Conservation (phyloP, 108 stramenopile genomes). For the Mediolabrus comicus region DNA sequence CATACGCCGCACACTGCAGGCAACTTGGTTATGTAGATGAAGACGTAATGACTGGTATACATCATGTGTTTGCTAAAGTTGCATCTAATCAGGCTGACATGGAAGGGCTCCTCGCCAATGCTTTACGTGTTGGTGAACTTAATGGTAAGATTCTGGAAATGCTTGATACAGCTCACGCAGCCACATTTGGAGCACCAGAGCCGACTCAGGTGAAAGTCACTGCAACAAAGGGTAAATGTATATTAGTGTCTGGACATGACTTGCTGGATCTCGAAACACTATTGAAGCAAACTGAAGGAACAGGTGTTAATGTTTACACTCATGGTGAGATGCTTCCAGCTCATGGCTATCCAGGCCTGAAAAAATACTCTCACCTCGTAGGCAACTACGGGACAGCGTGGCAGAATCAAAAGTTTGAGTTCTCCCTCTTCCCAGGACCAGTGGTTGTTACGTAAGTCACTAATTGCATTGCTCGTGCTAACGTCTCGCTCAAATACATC, state of each 20-base stretch:
- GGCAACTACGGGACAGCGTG: constrained; percentile 85
- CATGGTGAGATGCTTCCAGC: constrained; percentile 91
- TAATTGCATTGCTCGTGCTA: background rate
- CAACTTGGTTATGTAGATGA: constrained; percentile 58
- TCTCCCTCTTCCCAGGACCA: constrained; percentile 64
- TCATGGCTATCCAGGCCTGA: constrained; percentile 76
- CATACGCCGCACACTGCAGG: constrained; percentile 75
- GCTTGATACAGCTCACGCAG: constrained; percentile 69
- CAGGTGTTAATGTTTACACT: constrained; percentile 83
- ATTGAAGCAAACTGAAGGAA: constrained; percentile 82
- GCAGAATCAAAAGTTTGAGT: constrained; percentile 87
- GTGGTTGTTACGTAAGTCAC: constrained; percentile 1
- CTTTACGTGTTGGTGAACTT: constrained; percentile 60
- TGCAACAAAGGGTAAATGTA: constrained; percentile 70
- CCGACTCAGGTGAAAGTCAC: constrained; percentile 67
- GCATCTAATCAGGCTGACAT: constrained; percentile 62
- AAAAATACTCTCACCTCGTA: constrained; percentile 68
- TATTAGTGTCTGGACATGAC: constrained; percentile 84
- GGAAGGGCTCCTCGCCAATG: constrained; percentile 66
- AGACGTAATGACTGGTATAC: constrained; percentile 56
- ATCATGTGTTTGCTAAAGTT: constrained; percentile 59
- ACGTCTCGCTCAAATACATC: background rate
- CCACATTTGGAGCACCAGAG: constrained; percentile 56
- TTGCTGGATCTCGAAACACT: constrained; percentile 61
- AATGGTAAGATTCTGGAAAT: constrained; percentile 61